These are phyloP conservation scores for Lathyrus aphaca DNA, from an alignment of 306 rosid genomes.

Conservation along the genomic window DNA sequence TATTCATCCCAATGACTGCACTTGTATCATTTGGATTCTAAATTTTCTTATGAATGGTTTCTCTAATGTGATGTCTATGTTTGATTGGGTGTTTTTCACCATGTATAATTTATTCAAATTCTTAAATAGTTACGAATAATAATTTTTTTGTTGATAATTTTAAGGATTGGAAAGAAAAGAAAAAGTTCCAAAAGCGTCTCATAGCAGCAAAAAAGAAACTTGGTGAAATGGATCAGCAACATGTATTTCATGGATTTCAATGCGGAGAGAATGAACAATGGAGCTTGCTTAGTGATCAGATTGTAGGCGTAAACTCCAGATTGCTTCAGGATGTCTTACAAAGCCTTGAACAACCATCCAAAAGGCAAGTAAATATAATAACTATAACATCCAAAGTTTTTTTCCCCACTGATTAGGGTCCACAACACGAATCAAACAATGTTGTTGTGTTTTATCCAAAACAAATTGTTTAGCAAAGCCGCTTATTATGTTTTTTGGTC, in stretches of 20 bases:
- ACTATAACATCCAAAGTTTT: neutral
- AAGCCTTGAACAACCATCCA: conserved; percentile 52
- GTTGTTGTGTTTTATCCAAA: conserved; percentile 2
- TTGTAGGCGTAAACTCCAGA: conserved; percentile 70
- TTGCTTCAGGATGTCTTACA: conserved; percentile 69
- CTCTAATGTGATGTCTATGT: conserved; percentile 19
- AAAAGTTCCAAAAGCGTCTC: conserved; percentile 77
- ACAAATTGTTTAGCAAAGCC: neutral
- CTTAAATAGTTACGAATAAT: conserved; percentile 22
- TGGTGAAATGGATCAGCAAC: conserved; percentile 79
- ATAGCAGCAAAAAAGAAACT: conserved; percentile 91
- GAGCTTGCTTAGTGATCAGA: conserved; percentile 80
- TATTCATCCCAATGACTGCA: conserved; percentile 10
- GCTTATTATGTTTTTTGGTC: conserved; percentile 22
- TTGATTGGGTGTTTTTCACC: conserved; percentile 23
- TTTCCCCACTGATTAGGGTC: conserved; percentile 3
- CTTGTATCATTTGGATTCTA: conserved; percentile 26
- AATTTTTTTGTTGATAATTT: conserved; percentile 31
- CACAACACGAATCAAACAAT: conserved; percentile 11
- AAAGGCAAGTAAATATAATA: conserved; percentile 58
- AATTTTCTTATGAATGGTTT: conserved; percentile 25
- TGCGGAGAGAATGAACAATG: conserved; percentile 80
- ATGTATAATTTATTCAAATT: conserved; percentile 18
- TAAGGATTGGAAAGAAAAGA: conserved; percentile 96
- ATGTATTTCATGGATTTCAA: conserved; percentile 75